Evolutionary conservation across 148 eudicot species (phyloP).

Genomic region (Cornus kousa): DNA sequence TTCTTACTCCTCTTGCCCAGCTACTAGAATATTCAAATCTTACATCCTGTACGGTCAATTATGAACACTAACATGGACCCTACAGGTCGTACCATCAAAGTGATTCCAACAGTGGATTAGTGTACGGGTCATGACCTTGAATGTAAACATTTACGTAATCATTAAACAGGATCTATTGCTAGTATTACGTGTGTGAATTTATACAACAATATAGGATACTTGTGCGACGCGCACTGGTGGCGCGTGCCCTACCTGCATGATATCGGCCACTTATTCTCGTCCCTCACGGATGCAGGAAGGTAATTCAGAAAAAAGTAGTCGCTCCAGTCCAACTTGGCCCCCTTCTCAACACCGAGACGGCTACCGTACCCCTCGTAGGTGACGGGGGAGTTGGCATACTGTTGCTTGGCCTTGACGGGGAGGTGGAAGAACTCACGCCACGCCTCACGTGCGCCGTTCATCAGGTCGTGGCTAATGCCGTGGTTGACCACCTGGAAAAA

Average conservation of each 20-base stretch:
- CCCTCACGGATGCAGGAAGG: conserved; percentile 29
- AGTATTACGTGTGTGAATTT: too few relatives aligned
- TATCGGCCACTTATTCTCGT: conserved; percentile 47
- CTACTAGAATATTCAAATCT: too few relatives aligned
- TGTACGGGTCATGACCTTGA: too few relatives aligned
- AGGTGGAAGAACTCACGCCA: conserved; percentile 52
- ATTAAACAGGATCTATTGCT: too few relatives aligned
- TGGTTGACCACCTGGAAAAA: conserved; percentile 55
- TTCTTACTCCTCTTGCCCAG: too few relatives aligned
- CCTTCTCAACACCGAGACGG: conserved; percentile 45
- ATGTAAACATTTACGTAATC: too few relatives aligned
- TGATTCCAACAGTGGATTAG: too few relatives aligned
- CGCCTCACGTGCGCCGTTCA: conserved; percentile 23
- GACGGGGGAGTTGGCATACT: conserved; percentile 37
- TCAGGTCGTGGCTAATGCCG: conserved; percentile 40
- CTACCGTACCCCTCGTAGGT: conserved; percentile 60
- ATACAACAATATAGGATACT: neutral
- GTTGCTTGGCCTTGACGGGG: conserved; percentile 38
- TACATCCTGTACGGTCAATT: too few relatives aligned
- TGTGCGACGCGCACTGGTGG: neutral
- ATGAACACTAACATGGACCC: too few relatives aligned
- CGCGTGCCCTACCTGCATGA: conserved; percentile 34
- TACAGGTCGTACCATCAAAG: too few relatives aligned
- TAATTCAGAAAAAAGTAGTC: conserved; percentile 48
- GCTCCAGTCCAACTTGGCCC: conserved; percentile 44